Conservation (phyloP, 176 grass and related monocot species). For the Cenchrus americanus region DNA sequence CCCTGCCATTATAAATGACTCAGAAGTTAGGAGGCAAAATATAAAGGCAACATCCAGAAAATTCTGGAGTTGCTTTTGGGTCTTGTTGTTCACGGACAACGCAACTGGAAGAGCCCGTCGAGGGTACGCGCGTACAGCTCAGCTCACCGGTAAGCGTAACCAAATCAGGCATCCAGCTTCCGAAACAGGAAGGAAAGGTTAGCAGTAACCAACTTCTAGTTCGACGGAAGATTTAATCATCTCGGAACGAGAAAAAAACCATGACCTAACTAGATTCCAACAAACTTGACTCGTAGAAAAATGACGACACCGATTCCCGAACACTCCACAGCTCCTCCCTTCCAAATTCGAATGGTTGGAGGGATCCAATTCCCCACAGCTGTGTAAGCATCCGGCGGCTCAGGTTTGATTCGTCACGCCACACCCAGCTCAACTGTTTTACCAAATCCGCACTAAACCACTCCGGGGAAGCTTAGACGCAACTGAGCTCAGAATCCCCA, state of each 20-base stretch:
- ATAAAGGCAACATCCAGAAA: slow-evolving; percentile 36
- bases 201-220: slow-evolving; percentile 4
- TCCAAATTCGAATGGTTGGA: background rate
- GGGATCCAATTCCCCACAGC: slow-evolving; percentile 33
- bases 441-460: slow-evolving; percentile 19
- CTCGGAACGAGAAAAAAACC: background rate
- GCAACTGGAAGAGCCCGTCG: background rate
- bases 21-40: slow-evolving; percentile 21
- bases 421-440: slow-evolving; percentile 18
- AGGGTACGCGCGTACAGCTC: slow-evolving; percentile 9
- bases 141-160: background rate
- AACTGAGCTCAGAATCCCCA: slow-evolving; percentile 15
- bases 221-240: background rate
- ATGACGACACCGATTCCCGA: slow-evolving; percentile 15
- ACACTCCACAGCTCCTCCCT: background rate
- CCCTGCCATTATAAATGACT: slow-evolving; percentile 25
- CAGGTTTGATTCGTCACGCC: slow-evolving; percentile 35
- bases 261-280: slow-evolving; percentile 38
- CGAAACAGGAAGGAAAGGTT: background rate
- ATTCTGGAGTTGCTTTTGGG: slow-evolving; percentile 27
- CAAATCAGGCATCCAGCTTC: background rate
- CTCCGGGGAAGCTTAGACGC: slow-evolving; percentile 3
- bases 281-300: background rate
- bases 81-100: background rate
- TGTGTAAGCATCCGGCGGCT: slow-evolving; percentile 9